Percentiles rank a stretch among this genome's conserved stretches.
Conservation (phyloP, 176 grass and related monocot species). For the Avena eriantha region DNA sequence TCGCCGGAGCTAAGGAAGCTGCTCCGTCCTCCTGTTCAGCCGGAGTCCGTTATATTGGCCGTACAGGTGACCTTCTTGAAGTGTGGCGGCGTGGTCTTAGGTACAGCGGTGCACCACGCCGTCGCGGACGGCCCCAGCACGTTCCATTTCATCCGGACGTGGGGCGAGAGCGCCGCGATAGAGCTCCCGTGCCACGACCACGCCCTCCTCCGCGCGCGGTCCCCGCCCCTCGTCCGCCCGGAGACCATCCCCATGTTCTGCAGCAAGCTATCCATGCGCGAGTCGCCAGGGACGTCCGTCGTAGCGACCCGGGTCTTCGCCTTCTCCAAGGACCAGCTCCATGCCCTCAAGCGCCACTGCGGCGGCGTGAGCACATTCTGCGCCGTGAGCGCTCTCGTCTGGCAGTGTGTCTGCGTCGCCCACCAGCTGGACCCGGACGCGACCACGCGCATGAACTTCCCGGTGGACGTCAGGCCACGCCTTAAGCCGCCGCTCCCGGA, state of each 20-base stretch:
- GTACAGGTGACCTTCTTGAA: constrained; percentile 37
- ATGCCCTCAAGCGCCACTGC: constrained; percentile 21
- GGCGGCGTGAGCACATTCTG: constrained; percentile 36
- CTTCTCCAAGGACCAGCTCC: constrained; percentile 28
- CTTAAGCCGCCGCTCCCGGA: constrained; percentile 31
- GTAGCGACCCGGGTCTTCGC: neutral
- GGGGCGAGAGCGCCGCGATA: neutral
- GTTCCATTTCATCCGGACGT: constrained; percentile 11
- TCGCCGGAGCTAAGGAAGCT: constrained; percentile 22
- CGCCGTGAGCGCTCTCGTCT: constrained; percentile 33
- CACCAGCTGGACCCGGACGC: neutral
- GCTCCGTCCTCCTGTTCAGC: constrained; percentile 24
- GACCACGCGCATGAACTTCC: constrained; percentile 13
- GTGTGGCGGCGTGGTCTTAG: constrained; percentile 4
- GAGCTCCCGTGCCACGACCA: constrained; percentile 39
- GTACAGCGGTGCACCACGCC: neutral
- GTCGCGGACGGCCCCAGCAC: neutral
- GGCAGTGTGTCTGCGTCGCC: constrained; percentile 42
- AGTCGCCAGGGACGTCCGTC: neutral
- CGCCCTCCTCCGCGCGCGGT: constrained; percentile 33
- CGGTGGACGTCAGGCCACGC: constrained; percentile 17
- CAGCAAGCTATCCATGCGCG: neutral
- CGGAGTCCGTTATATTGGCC: neutral
- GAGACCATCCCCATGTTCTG: neutral
- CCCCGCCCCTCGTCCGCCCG: neutral